Percentiles rank a stretch among this genome's conserved stretches.
phyloP scores from a whole-genome alignment of 1,284 basidiomycete genomes.

The Ceratobasidium sp. region DNA sequence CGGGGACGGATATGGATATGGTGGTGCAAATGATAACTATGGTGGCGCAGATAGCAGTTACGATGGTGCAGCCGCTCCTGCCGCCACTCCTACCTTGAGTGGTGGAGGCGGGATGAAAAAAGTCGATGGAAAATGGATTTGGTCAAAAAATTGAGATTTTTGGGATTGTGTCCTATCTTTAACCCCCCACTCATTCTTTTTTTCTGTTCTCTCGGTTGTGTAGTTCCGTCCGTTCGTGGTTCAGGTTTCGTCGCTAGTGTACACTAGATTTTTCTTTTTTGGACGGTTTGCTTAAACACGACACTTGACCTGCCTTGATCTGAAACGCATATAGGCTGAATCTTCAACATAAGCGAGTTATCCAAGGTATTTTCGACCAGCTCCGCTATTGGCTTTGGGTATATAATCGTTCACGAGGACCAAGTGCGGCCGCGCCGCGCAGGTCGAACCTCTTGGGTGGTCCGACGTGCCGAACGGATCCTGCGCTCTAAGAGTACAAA shows the following conservation, averaged over 20 bases:
- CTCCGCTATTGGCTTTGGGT: neutral
- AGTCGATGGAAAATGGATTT: constrained; percentile 78
- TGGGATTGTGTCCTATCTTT: neutral
- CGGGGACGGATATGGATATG: constrained; percentile 1
- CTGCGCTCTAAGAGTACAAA: constrained; percentile 1
- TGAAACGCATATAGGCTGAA: neutral
- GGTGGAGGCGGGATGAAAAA: constrained; percentile 73
- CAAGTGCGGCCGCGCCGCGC: constrained; percentile 29
- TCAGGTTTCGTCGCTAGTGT: neutral
- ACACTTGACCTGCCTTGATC: neutral
- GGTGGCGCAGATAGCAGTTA: neutral
- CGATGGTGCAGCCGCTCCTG: neutral
- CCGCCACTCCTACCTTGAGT: constrained; percentile 44
- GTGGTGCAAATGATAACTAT: neutral
- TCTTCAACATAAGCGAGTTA: too few relatives aligned
- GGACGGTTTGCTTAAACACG: neutral
- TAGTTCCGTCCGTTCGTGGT: neutral
- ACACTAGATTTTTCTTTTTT: neutral
- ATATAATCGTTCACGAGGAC: neutral
- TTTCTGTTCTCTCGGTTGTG: neutral
- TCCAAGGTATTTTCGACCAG: neutral
- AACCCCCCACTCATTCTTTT: neutral
- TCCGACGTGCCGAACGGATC: constrained; percentile 37
- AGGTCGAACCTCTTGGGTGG: neutral
- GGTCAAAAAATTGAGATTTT: constrained; percentile 24